A percentile compares a stretch with the other conserved stretches of the same genome.
phyloP scores from a whole-genome alignment of 805 yeast species.

The Tetrapisispora phaffii region DNA sequence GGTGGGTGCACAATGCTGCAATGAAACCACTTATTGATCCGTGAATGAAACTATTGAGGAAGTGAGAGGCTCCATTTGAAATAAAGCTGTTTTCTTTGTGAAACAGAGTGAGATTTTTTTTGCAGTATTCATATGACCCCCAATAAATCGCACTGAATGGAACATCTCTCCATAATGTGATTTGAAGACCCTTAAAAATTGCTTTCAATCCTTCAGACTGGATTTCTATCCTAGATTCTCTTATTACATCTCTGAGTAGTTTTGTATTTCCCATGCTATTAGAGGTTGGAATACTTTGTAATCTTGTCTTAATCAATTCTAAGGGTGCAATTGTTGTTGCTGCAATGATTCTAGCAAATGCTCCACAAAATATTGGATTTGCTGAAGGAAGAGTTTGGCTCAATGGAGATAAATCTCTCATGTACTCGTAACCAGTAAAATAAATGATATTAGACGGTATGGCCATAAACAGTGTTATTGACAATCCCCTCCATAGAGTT shows the following conservation, averaged over 20 bases:
- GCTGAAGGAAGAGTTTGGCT: slow-evolving; percentile 27
- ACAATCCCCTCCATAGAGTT: slow-evolving; percentile 83
- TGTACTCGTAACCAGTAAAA: slow-evolving; percentile 84
- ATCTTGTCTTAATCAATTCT: slow-evolving; percentile 76
- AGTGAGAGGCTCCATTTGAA: slow-evolving; percentile 29
- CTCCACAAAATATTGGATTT: slow-evolving; percentile 80
- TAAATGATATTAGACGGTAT: slow-evolving; percentile 89
- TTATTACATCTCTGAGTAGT: slow-evolving; percentile 38
- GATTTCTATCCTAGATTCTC: slow-evolving; percentile 45
- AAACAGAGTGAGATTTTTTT: slow-evolving; percentile 12
- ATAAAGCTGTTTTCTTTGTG: no score
- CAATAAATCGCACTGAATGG: slow-evolving; percentile 95
- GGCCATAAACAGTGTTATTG: slow-evolving; percentile 77
- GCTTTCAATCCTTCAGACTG: slow-evolving; percentile 47
- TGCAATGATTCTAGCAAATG: slow-evolving; percentile 69
- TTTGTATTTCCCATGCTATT: slow-evolving; percentile 18
- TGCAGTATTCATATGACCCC: slow-evolving; percentile 66
- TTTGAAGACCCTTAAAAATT: slow-evolving; percentile 72
- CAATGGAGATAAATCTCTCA: slow-evolving; percentile 66
- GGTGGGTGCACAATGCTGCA: slow-evolving; percentile 84
- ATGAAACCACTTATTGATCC: slow-evolving; percentile 78
- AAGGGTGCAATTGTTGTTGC: slow-evolving; percentile 82
- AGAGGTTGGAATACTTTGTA: slow-evolving; percentile 75
- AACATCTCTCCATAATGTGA: slow-evolving; percentile 94
- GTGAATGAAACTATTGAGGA: slow-evolving; percentile 57